Evolutionary conservation across 2,329 filamentous ascomycete species (phyloP), one percentile per base, ranked within the genome.

Genomic region (Didymella keratinophila): DNA sequence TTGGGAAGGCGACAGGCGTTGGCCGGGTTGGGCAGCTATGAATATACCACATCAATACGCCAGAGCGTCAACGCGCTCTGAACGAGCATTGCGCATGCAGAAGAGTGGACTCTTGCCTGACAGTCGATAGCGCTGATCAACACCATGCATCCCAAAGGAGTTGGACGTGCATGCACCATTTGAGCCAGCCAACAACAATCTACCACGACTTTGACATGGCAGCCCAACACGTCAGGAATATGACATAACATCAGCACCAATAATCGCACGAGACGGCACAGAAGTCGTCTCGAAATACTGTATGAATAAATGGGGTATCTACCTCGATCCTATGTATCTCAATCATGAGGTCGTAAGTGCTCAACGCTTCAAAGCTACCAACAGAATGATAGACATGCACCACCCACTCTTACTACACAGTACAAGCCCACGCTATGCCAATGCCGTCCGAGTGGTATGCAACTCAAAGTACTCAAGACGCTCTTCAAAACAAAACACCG

Each of bases 1-100:
- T 66, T 57, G 63, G 52, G 55, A 57, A 39, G 63, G 63, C 65
- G 65, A 64, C 46, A 62, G 65, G 65, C 65, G 65, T 65, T 56
- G 60, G 62, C 56, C 61, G 60, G 56, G 39, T 61, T 58, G 56
- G 53, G 60, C 53, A 48, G 52, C 60, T 56, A 43, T 60, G 47
- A 63, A 45, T 37, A 53, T 50, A 58, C 39, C 39, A 53, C 56
- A 54, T 28, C 14, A 51, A 47, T 16, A 47, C 14, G 39, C 39
- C 39, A 37, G 34, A 37, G 34, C 34, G 18, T 18, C 20, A 23
- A 3, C n/a, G 46, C 20, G 30, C 37, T 36, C 28, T 43, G 44
- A 43, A 36, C 16, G 41, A 25, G 37, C 42, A 44, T 28, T 18
- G 2, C 16, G 4, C 39, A 42, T n/a, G 32, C 32, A 36, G 14